Base-by-base conservation (phyloP, 2,329 filamentous ascomycete genomes). In the Fusarium secorum region DNA sequence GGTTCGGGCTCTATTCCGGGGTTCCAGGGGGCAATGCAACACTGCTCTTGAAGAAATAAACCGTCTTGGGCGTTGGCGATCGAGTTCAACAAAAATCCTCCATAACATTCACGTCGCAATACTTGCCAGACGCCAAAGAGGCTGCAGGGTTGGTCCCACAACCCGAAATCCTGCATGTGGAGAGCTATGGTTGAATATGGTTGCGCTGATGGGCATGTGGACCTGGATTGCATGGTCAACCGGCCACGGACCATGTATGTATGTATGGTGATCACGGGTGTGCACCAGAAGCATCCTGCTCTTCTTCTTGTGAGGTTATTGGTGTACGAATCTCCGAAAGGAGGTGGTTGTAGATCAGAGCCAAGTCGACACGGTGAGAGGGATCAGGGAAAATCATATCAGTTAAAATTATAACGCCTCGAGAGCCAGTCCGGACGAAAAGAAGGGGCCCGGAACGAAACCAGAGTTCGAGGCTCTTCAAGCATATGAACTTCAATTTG, bases 161-260 rank as follows among this genome's bases (percentile, higher is more conserved):
- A 68, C 64, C 67, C 68, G 73, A 70, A 72, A 65, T 52, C 68
- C 61, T 48, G 30, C 41, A 61, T 67, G 33, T 68, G 38, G 48
- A 49, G 49, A 39, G 41, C n/a, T 39, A 38, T 58, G 32, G 41
- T 53, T 38, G 39, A 33, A 33, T 52, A 56, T 71, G 68, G 72
- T 70, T 66, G 56, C 57, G 64, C 60, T 67, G 70, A 71, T 54
- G 64, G 74, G 53, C 64, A 70, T 71, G 74, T 76, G 74, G 72
- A 70, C 74, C 72, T 68, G 32, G 64, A 75, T 72, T 70, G 70
- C 61, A 73, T 74, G 75, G 60, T 57, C 70, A 53, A 73, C 64
- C 61, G 56, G 65, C 63, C 26, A 62, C 58, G 63, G 68, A 66
- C 72, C 72, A 59, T 74, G 68, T 68, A 65, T 75, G 71, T 65